phyloP scores from a whole-genome alignment of 768 basidiomycete genomes.

The Macrocybe gigantea region DNA sequence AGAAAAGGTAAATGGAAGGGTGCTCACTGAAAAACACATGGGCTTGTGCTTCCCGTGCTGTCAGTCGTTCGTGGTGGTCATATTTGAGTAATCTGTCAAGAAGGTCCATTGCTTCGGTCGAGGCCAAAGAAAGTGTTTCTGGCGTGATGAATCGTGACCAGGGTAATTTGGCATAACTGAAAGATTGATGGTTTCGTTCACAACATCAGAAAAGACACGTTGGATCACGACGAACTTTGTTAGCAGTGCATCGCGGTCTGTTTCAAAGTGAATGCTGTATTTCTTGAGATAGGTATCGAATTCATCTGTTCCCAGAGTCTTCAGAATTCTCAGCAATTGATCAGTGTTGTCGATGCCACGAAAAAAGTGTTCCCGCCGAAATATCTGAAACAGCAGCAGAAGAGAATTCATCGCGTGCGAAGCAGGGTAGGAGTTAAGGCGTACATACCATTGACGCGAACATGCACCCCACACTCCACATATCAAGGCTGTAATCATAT shows the following conservation, averaged over 20 bases:
- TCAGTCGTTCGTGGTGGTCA: conserved; percentile 64
- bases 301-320: conserved; percentile 62
- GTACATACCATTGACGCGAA: conserved; percentile 61
- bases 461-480: conserved; percentile 76
- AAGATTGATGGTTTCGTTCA: neutral
- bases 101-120: conserved; percentile 59
- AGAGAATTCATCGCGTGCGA: neutral
- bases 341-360: conserved; percentile 71
- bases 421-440: neutral
- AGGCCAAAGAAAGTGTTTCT: conserved; percentile 53
- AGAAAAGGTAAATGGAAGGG: conserved; percentile 8
- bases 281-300: conserved; percentile 54
- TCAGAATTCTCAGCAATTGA: conserved; percentile 65
- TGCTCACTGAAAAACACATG: conserved; percentile 60
- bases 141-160: conserved; percentile 58
- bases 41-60: conserved; percentile 59
- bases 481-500: conserved; percentile 67
- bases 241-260: conserved; percentile 52
- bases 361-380: conserved; percentile 72
- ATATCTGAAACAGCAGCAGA: conserved; percentile 37
- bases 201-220: neutral
- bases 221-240: conserved; percentile 28
- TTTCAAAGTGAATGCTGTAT: conserved; percentile 64
- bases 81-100: conserved; percentile 63
- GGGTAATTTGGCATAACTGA: conserved; percentile 55